A percentile compares a stretch with the other conserved stretches of the same genome.
Conservation (phyloP, 2,329 filamentous ascomycete species). For the Paraconiothyrium sp. region DNA sequence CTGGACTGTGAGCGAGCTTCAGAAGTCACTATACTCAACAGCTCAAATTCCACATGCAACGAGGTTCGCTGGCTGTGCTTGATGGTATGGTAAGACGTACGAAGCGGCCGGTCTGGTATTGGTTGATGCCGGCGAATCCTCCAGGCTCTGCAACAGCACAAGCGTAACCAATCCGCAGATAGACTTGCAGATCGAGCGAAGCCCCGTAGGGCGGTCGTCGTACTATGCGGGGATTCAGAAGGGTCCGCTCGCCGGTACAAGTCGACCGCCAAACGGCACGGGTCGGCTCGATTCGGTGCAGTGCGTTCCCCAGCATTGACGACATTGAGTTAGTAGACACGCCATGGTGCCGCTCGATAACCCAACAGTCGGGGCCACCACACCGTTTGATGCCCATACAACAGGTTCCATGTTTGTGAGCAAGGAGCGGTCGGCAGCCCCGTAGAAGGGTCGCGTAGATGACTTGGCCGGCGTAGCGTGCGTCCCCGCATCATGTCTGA, state of each 20-base stretch:
- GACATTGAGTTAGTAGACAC: neutral
- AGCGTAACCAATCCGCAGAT: neutral
- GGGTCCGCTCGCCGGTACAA: neutral
- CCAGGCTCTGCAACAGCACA: neutral
- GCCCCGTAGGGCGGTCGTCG: neutral
- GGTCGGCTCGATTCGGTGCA: neutral
- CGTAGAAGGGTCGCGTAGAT: slow-evolving; percentile 21
- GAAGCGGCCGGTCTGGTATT: neutral
- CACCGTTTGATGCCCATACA: slow-evolving; percentile 29
- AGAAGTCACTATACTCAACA: too few species aligned
- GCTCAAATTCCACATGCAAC: neutral
- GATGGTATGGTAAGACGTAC: neutral
- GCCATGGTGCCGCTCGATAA: neutral
- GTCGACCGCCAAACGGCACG: neutral
- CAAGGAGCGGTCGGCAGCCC: slow-evolving; percentile 29
- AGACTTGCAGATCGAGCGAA: slow-evolving; percentile 1
- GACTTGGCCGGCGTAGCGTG: slow-evolving; percentile 19
- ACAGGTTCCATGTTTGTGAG: slow-evolving; percentile 10
- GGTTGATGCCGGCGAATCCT: neutral
- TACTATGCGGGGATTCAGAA: neutral
- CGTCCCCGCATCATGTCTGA: slow-evolving; percentile 21
- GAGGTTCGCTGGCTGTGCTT: neutral
- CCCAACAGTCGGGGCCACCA: neutral
- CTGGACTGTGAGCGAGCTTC: too few species aligned
- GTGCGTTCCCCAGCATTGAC: neutral